These are phyloP conservation scores for Fusarium hainanense DNA, from an alignment of 2,329 filamentous ascomycete genomes.

Conservation along the genomic window DNA sequence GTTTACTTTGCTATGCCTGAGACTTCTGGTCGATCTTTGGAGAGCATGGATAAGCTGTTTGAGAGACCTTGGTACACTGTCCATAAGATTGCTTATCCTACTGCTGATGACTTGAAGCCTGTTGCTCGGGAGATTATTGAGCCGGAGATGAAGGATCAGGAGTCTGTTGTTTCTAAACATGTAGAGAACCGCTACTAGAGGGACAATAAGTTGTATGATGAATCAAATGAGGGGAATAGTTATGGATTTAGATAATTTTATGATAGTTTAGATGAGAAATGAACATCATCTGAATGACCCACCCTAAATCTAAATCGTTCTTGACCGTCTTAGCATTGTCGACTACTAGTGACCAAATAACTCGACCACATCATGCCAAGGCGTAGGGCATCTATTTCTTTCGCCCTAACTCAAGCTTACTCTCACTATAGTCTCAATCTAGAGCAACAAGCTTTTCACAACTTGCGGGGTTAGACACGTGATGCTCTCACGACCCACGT, in stretches of 20 bases:
- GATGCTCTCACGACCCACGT: background rate
- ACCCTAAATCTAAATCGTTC: no score
- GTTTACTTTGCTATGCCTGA: constrained; percentile 51
- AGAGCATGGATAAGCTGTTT: constrained; percentile 48
- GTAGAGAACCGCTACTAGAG: background rate
- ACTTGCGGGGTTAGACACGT: constrained; percentile 3
- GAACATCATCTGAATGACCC: background rate
- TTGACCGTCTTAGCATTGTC: no score
- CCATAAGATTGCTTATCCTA: constrained; percentile 46
- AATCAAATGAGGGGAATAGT: no score
- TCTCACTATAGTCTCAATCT: background rate
- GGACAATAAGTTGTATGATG: rapidly evolving
- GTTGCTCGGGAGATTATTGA: constrained; percentile 13
- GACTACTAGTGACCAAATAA: background rate
- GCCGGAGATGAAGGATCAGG: constrained; percentile 20
- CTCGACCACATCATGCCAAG: background rate
- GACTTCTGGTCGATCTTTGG: constrained; percentile 46
- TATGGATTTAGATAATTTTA: rapidly evolving
- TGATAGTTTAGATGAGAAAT: background rate
- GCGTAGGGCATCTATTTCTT: no score
- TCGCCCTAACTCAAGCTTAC: background rate
- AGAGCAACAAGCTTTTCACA: background rate
- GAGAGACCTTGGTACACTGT: constrained; percentile 48
- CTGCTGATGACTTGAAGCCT: constrained; percentile 37
- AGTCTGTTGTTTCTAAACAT: constrained; percentile 18